Evolutionary conservation across 805 yeast species (phyloP), one percentile per base, ranked within the genome.

Genomic region (Saitoella complicata): DNA sequence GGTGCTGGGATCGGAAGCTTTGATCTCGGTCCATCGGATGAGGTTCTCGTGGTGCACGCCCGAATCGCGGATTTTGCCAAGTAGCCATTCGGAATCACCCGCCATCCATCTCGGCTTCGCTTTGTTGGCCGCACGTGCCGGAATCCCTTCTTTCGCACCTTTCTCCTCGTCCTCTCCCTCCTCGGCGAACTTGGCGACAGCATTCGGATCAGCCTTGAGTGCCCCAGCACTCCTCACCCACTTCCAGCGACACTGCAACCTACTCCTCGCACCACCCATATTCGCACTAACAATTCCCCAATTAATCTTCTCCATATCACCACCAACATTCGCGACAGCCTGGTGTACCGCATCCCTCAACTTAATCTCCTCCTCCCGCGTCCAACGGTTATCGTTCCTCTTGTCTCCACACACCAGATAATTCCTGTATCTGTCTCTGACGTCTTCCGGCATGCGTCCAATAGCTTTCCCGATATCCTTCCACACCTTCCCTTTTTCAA

Each of bases 391-490:
- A 42, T 73, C 71, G 6, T 77, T 75, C 51, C 96, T 69, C 45
- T 73, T 73, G 11, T 68, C 68, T 29, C 96, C 96, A 65, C 96
- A 88, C 60, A 87, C 87, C 50, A 87, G 81, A 58, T 87, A 88
- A 59, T 88, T 88, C 61, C 97, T 71, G 94, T 94, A 88, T 54
- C 97, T 70, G 60, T 88, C 97, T 53, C 97, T 72, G 61, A 96
- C 87, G 63, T 88, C 97, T 57, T 88, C 97, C 0, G 97, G 96
- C 97, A 88, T 88, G 55, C 97, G 69, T 9, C 82, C 84, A 74
- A 88, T 68, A 6, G 67, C 65, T 44, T 71, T 71, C 6, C 96
- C 96, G 48, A 88, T 82, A 37, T 69, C 67, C 53, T 84, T 84
- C 97, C 97, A 88, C 56, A 81, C 85, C 11, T 91, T 85, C 47